Base-by-base conservation (phyloP, 345 rosid species). In the Raphanus sativus region DNA sequence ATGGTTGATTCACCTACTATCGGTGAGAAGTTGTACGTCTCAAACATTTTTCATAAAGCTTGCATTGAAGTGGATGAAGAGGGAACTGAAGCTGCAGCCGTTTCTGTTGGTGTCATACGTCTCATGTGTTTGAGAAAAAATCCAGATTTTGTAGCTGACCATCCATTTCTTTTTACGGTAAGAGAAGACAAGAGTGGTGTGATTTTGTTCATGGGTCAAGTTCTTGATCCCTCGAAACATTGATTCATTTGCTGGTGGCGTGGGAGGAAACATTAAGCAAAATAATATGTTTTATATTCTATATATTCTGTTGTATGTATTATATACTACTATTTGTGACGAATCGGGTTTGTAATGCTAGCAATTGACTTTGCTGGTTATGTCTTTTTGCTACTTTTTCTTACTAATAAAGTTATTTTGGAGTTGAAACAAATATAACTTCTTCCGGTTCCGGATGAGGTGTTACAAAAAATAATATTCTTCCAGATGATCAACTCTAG, bases 21-120 rank as follows among this genome's bases (percentile, higher is more conserved):
- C 2, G 81, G 74, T 42, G 17, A 8, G 69, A 42, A 80, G 4
- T 75, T 87, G 5, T 74, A 26, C 62, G 91, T 89, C 63, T 81
- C 88, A 24, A 75, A 48, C 15, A 81, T 86, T 63, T 76, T 82
- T 74, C 93, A 89, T 9, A 86, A 87, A 56, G 80, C 89, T 16
- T 76, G 82, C 75, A 78, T 87, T 52, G 89, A 87, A 63, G 88
- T 89, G 15, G 86, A 89, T 65, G 93, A 89, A 81, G 86, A 84
- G 79, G 91, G 91, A 50, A 89, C 89, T 5, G 88, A 89, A 80
- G 91, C 89, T 61, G 89, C 86, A 26, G 87, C 88, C n/a, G 84
- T 83, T 56, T 75, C 87, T 66, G 81, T 77, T 69, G 85, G 2
- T 34, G 9, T 1, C 0, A 0, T 6, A 25, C 12, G 15, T 2